phyloP scores from a whole-genome alignment of 148 eudicot species.

The Vaccinium darrowii region DNA sequence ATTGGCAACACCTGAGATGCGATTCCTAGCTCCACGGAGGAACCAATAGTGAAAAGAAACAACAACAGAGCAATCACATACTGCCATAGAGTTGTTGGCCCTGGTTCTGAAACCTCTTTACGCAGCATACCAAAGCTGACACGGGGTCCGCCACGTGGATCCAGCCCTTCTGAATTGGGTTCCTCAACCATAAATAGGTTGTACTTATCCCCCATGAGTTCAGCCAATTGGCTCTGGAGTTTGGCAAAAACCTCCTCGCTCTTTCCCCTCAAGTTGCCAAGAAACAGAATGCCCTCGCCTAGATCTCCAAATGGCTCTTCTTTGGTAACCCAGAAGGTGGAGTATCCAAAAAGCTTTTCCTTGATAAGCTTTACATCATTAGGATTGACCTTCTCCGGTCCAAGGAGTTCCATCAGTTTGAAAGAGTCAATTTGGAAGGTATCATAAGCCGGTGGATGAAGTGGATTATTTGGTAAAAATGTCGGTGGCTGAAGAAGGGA shows the following conservation, averaged over 20 bases:
- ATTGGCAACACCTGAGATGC: slow-evolving; percentile 83
- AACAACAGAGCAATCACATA: slow-evolving; percentile 87
- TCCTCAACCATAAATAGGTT: slow-evolving; percentile 98
- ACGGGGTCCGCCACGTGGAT: slow-evolving; percentile 99
- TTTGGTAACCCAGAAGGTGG: slow-evolving; percentile 96
- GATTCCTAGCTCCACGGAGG: slow-evolving; percentile 96
- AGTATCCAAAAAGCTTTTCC: slow-evolving; percentile 91
- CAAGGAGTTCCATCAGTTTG: slow-evolving; percentile 94
- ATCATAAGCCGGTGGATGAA: slow-evolving; percentile 46
- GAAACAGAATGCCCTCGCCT: slow-evolving; percentile 94
- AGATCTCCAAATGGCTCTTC: slow-evolving; percentile 98
- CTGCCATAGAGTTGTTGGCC: slow-evolving; percentile 96
- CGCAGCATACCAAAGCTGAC: slow-evolving; percentile 97
- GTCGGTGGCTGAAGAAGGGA: slow-evolving; percentile 54
- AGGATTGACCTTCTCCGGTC: slow-evolving; percentile 97
- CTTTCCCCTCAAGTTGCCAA: slow-evolving; percentile 90
- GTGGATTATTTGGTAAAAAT: slow-evolving; percentile 31
- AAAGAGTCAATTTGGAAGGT: slow-evolving; percentile 92
- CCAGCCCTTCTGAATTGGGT: slow-evolving; percentile 87
- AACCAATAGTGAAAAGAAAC: slow-evolving; percentile 90
- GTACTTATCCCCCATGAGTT: slow-evolving; percentile 86
- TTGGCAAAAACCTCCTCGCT: slow-evolving; percentile 84
- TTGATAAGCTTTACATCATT: slow-evolving; percentile 82
- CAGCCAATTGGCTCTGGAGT: slow-evolving; percentile 77
- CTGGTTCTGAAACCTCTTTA: slow-evolving; percentile 97